Evolutionary conservation across 1,284 basidiomycete species (phyloP).

Genomic region (Stygiomarasmius scandens): DNA sequence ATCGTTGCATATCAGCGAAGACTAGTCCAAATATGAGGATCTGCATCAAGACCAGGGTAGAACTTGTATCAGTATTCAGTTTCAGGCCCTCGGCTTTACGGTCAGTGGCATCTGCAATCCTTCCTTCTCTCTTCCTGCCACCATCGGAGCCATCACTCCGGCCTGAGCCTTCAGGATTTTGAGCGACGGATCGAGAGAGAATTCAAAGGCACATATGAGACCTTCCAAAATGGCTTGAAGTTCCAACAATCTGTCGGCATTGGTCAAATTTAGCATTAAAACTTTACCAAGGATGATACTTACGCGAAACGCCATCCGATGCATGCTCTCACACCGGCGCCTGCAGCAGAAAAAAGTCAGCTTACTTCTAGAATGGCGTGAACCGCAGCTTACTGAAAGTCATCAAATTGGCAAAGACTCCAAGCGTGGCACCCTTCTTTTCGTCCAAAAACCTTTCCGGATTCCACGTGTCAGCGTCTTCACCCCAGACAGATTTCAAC

Average conservation of each 20-base stretch:
- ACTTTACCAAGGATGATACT: background rate
- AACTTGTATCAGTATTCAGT: too few species aligned
- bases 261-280: too few species aligned
- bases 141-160: conserved; percentile 27
- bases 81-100: background rate
- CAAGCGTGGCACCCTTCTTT: background rate
- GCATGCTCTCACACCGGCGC: conserved; percentile 18
- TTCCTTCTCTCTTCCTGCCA: conserved; percentile 20
- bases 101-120: conserved; percentile 21
- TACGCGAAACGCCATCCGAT: conserved; percentile 14
- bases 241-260: background rate
- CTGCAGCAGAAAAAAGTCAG: background rate
- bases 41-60: too few species aligned
- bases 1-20: too few species aligned
- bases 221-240: conserved; percentile 21
- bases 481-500: conserved; percentile 5
- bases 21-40: too few species aligned
- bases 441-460: background rate
- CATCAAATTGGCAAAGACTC: conserved; percentile 10
- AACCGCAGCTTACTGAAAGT: too few species aligned
- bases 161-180: conserved; percentile 23
- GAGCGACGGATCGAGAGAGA: conserved; percentile 17
- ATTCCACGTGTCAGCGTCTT: conserved; percentile 7
- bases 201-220: conserved; percentile 28
- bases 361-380: too few species aligned